These are phyloP conservation scores for Pseudogymnoascus sp. DNA, from an alignment of 2,329 filamentous ascomycete species.

Conservation along the genomic window DNA sequence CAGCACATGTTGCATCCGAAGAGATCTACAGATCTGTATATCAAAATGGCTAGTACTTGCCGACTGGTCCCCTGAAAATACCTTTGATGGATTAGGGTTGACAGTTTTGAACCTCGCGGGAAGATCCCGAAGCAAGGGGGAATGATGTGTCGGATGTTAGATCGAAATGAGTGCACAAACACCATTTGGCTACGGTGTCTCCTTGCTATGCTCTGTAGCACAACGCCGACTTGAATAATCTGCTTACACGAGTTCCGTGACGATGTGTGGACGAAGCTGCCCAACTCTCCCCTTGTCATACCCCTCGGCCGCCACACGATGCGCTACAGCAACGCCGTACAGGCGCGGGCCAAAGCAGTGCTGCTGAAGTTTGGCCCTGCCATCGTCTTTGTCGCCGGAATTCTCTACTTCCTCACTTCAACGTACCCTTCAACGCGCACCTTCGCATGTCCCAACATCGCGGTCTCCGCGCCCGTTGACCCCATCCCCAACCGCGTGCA, in stretches of 20 bases:
- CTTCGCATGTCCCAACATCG: neutral
- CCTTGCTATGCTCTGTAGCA: neutral
- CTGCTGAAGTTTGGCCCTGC: neutral
- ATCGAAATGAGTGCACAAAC: neutral
- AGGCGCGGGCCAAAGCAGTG: neutral
- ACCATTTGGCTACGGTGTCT: neutral
- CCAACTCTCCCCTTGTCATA: neutral
- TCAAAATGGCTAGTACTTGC: too few relatives aligned
- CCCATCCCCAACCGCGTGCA: constrained; percentile 23
- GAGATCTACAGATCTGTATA: constrained; percentile 17
- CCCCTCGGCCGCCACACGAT: neutral
- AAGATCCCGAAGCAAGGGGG: neutral
- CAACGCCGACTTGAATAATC: neutral
- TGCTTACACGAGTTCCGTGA: neutral
- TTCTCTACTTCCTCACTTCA: neutral
- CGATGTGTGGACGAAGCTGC: neutral
- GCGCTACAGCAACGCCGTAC: neutral
- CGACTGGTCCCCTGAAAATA: neutral
- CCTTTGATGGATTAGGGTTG: neutral
- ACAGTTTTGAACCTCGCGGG: neutral
- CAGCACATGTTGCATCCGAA: constrained; percentile 40
- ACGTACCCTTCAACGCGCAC: neutral
- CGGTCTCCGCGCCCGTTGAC: neutral
- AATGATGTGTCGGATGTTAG: neutral
- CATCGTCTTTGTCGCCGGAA: neutral